These are phyloP conservation scores for Cylindrodendrum hubeiense DNA, from an alignment of 2,329 filamentous ascomycete genomes.

Conservation along the genomic window DNA sequence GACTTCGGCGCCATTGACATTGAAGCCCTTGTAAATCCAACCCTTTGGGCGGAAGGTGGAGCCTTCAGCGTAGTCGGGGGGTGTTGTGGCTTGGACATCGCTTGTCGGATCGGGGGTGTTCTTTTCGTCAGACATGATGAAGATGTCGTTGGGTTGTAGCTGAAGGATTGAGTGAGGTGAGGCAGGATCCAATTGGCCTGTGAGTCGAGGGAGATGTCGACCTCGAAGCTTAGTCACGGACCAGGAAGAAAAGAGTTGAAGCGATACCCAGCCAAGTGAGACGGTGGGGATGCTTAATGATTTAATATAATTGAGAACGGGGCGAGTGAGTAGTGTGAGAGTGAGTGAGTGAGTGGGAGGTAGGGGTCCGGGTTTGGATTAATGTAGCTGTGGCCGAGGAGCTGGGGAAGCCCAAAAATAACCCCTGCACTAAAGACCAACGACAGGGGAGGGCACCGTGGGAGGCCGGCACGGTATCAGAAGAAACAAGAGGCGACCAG, in stretches of 20 bases:
- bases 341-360: conserved; percentile 1
- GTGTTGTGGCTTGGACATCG: conserved; percentile 30
- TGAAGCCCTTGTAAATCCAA: conserved; percentile 77
- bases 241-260: background rate
- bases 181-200: background rate
- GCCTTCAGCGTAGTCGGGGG: conserved; percentile 14
- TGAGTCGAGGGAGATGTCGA: conserved; percentile 3
- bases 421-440: conserved; percentile 20
- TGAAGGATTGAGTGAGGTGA: background rate
- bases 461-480: conserved; percentile 22
- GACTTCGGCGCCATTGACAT: conserved; percentile 65
- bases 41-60: conserved; percentile 56
- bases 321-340: background rate
- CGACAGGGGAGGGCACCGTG: conserved; percentile 5
- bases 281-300: background rate
- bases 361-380: conserved; percentile 11
- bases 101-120: conserved; percentile 30
- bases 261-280: background rate
- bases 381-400: conserved; percentile 18
- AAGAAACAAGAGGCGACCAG: conserved; percentile 10
- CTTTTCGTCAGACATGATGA: conserved; percentile 46
- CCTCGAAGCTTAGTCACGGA: background rate
- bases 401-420: conserved; percentile 39
- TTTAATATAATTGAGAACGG: conserved; percentile 15
- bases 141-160: background rate